These are phyloP conservation scores for Camellia japonica DNA, from an alignment of 148 eudicot species.

Conservation along the genomic window DNA sequence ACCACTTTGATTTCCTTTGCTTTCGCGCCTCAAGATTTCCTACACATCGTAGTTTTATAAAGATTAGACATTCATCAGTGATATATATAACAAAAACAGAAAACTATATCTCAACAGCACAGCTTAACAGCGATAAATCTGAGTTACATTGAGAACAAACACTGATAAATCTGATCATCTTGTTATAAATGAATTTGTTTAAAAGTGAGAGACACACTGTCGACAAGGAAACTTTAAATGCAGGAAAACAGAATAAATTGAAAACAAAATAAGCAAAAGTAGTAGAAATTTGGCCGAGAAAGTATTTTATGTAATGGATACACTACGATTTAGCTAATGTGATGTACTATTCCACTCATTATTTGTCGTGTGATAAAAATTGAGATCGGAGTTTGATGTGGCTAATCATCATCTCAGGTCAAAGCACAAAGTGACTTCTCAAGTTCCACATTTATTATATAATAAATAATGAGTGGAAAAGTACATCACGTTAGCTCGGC, in stretches of 20 bases:
- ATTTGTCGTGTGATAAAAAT: no score
- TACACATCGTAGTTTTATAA: constrained; percentile 19
- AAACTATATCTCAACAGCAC: not conserved
- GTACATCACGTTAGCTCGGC: no score
- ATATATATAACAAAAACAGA: not conserved
- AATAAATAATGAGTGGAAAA: no score
- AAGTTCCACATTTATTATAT: no score
- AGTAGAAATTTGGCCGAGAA: no score
- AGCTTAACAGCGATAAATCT: not conserved
- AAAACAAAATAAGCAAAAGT: not conserved
- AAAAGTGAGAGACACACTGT: not conserved
- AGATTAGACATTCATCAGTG: not conserved
- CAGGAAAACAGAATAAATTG: not conserved
- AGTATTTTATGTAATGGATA: no score
- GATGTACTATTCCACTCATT: no score
- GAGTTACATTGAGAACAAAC: not conserved
- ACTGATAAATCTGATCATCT: not conserved
- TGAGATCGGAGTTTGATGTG: no score
- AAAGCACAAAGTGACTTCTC: no score
- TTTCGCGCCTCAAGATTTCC: constrained; percentile 64
- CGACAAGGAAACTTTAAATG: not conserved
- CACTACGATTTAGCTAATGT: no score
- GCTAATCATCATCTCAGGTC: no score
- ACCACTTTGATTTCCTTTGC: constrained; percentile 55
- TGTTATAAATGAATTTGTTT: no score